Evolutionary conservation across 2,329 filamentous ascomycete species (phyloP).

Genomic region (Beauveria bassiana): DNA sequence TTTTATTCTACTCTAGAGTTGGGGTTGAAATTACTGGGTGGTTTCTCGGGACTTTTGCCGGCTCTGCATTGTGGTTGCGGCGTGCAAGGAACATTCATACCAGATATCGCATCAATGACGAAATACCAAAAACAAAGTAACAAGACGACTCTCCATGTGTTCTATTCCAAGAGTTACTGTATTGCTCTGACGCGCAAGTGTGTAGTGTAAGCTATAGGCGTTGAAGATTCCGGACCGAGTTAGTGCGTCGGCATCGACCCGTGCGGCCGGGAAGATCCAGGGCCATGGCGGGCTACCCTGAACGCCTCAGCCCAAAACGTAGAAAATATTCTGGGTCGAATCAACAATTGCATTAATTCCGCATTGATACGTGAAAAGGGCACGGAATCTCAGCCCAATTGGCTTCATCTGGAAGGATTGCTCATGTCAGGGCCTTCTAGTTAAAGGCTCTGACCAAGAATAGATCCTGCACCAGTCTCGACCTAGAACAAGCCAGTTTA

Average conservation of each 20-base stretch:
- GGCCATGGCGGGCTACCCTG: not conserved
- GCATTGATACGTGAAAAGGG: not conserved
- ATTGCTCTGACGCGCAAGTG: not conserved
- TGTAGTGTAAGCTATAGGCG: not conserved
- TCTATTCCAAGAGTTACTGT: not conserved
- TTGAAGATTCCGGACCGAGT: not conserved
- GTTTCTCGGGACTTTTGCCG: constrained; percentile 36
- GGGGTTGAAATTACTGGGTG: constrained; percentile 12
- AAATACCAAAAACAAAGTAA: constrained; percentile 21
- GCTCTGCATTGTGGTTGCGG: constrained; percentile 47
- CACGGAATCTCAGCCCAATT: too few relatives aligned
- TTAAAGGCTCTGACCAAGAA: too few relatives aligned
- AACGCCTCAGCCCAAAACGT: not conserved
- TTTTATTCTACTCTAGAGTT: constrained; percentile 1
- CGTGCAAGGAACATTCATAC: constrained; percentile 46
- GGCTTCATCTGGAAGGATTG: too few relatives aligned
- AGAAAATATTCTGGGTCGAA: not conserved
- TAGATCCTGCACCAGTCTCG: too few relatives aligned
- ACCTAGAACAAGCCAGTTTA: too few relatives aligned
- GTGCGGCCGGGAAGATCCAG: not conserved
- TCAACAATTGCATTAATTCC: not conserved
- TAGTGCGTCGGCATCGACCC: not conserved
- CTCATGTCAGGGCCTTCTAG: too few relatives aligned
- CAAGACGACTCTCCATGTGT: constrained; percentile 18
- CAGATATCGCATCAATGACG: constrained; percentile 42